A percentile compares a stretch with the other conserved stretches of the same genome.
Conservation (phyloP, 176 grass and related monocot species). For the Triticum monococcum region DNA sequence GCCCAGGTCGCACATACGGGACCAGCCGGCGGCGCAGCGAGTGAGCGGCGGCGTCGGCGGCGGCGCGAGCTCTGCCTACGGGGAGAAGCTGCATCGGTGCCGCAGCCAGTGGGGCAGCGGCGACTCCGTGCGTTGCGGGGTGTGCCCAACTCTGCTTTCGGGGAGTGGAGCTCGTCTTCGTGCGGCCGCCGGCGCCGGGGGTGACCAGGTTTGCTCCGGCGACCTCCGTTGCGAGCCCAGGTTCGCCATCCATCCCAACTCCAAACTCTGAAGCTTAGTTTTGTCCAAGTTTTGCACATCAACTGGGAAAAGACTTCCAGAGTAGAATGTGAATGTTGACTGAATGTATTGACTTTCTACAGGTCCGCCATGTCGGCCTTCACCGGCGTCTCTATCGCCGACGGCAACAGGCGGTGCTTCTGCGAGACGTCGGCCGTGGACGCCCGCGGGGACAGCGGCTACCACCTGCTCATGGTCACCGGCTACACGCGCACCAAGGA, state of each 20-base stretch:
- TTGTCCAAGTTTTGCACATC: no score
- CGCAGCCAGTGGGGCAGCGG: not conserved
- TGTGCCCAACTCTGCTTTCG: no score
- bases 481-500: not conserved
- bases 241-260: not conserved
- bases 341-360: not conserved
- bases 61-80: not conserved
- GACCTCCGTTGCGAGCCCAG: not conserved
- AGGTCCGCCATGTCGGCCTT: not conserved
- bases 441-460: not conserved
- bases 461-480: not conserved
- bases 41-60: no score
- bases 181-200: not conserved
- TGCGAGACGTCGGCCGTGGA: not conserved
- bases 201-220: not conserved
- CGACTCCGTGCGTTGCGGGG: no score
- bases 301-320: no score
- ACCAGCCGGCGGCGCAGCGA: no score
- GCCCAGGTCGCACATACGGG: no score
- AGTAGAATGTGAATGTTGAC: not conserved
- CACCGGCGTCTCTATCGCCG: not conserved
- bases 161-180: no score
- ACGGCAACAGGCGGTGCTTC: not conserved
- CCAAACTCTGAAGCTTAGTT: not conserved
- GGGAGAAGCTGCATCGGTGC: not conserved